phyloP scores from a whole-genome alignment of 169 alveolate species.

The Plasmodium gonderi region DNA sequence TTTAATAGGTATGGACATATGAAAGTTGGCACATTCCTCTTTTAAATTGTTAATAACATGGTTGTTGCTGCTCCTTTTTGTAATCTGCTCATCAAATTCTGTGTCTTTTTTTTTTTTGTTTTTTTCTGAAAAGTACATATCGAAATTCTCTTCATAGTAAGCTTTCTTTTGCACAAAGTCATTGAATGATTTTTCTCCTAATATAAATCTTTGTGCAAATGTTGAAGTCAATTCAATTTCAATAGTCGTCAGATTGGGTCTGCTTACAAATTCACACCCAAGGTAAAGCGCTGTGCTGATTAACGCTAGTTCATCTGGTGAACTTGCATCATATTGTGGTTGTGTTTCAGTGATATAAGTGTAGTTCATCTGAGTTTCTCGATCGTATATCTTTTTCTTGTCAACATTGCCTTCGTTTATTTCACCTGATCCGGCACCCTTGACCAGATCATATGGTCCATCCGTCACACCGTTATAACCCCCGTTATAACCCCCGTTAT shows the following conservation, averaged over 20 bases:
- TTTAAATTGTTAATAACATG: not conserved
- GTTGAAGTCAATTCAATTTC: constrained; percentile 78
- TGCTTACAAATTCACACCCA: constrained; percentile 83
- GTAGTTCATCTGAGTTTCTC: constrained; percentile 48
- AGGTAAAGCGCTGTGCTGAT: constrained; percentile 84
- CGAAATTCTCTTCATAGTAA: constrained; percentile 51
- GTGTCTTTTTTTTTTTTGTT: constrained; percentile 1
- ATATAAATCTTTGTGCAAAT: constrained; percentile 76
- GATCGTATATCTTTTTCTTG: constrained; percentile 38
- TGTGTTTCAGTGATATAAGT: constrained; percentile 50
- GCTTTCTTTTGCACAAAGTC: constrained; percentile 45
- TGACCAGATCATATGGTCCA: not conserved
- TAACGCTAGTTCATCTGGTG: constrained; percentile 91
- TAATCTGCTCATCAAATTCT: not conserved
- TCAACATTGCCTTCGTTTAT: constrained; percentile 9
- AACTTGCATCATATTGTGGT: constrained; percentile 87
- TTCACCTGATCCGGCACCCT: constrained; percentile 27
- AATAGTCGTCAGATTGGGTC: constrained; percentile 81
- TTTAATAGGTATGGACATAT: constrained; percentile 57
- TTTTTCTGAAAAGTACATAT: constrained; percentile 39
- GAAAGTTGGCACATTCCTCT: not conserved
- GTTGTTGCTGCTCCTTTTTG: not conserved
- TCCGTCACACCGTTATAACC: not conserved
- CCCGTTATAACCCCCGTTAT: not conserved
- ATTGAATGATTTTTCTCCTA: constrained; percentile 63